Evolutionary conservation across 805 yeast species (phyloP).

Genomic region (Scheffersomyces ergatensis): DNA sequence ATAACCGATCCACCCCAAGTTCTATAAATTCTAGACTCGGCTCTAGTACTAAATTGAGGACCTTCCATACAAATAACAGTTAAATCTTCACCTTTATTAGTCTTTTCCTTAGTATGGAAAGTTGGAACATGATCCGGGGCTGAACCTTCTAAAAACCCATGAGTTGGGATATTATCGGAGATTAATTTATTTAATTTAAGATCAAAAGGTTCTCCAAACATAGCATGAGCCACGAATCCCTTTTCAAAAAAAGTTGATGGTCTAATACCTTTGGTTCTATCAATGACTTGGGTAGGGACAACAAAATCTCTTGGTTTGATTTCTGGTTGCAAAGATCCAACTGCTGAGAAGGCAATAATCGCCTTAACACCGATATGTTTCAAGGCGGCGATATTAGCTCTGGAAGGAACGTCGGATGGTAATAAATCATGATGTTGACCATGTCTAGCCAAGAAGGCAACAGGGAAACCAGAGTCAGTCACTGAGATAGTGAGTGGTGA

Average conservation of each 20-base stretch:
- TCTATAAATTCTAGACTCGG: slow-evolving; percentile 85
- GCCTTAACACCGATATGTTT: slow-evolving; percentile 84
- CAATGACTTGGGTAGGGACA: slow-evolving; percentile 94
- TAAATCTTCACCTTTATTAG: slow-evolving; percentile 66
- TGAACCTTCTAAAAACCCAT: slow-evolving; percentile 54
- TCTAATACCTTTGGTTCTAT: slow-evolving; percentile 94
- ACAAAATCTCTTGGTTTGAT: slow-evolving; percentile 95
- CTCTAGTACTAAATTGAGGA: slow-evolving; percentile 95
- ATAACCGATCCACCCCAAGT: slow-evolving; percentile 93
- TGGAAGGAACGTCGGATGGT: slow-evolving; percentile 88
- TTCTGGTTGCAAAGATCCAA: slow-evolving; percentile 87
- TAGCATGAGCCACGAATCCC: slow-evolving; percentile 96
- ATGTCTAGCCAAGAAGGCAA: slow-evolving; percentile 94
- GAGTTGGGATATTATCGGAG: slow-evolving; percentile 42
- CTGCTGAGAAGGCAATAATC: slow-evolving; percentile 91
- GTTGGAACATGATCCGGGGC: slow-evolving; percentile 40
- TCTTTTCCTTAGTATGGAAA: slow-evolving; percentile 59
- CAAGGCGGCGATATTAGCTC: slow-evolving; percentile 95
- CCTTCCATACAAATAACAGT: slow-evolving; percentile 98
- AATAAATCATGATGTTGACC: slow-evolving; percentile 86
- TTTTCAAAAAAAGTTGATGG: slow-evolving; percentile 84
- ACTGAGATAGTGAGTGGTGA: slow-evolving; percentile 89
- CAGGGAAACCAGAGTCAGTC: slow-evolving; percentile 72
- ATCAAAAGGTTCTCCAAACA: slow-evolving; percentile 97
- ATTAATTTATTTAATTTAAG: slow-evolving; percentile 64